Conservation (phyloP, 2,329 filamentous ascomycete species). For the Raffaelea ambrosiae region DNA sequence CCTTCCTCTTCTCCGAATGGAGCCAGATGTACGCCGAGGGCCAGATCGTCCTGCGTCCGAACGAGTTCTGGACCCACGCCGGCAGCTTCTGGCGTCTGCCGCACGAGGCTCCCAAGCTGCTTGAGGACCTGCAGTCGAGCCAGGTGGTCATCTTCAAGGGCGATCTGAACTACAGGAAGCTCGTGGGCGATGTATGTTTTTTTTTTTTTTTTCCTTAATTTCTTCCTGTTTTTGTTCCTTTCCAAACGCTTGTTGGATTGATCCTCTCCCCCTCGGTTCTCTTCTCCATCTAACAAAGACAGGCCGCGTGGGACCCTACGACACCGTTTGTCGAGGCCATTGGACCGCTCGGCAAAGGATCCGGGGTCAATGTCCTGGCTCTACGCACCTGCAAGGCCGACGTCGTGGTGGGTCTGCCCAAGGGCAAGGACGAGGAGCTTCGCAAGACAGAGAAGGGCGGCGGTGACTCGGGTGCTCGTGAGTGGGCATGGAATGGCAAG, state of each 20-base stretch:
- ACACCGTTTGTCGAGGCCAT: conserved; percentile 80
- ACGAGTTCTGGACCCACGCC: conserved; percentile 82
- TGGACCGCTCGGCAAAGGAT: conserved; percentile 73
- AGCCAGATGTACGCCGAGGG: conserved; percentile 72
- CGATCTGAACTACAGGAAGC: conserved; percentile 91
- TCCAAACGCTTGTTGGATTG: neutral
- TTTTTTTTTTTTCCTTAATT: neutral
- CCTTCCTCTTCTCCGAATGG: conserved; percentile 79
- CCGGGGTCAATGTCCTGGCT: conserved; percentile 75
- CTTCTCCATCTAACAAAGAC: neutral
- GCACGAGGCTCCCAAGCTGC: conserved; percentile 54
- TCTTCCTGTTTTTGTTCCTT: neutral
- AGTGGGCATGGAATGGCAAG: conserved; percentile 94
- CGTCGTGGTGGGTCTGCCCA: conserved; percentile 78
- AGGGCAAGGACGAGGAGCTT: conserved; percentile 73
- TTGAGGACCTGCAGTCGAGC: conserved; percentile 69
- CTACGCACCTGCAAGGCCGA: conserved; percentile 95
- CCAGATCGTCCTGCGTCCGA: conserved; percentile 72
- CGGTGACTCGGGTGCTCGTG: conserved; percentile 60
- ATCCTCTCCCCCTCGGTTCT: neutral
- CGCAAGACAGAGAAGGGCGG: conserved; percentile 59
- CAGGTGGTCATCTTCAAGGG: conserved; percentile 96
- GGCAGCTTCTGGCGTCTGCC: conserved; percentile 88
- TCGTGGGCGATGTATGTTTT: conserved; percentile 70
- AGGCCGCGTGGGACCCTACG: conserved; percentile 76